phyloP scores from a whole-genome alignment of 2,329 filamentous ascomycete species.

The Colletotrichum musicola region DNA sequence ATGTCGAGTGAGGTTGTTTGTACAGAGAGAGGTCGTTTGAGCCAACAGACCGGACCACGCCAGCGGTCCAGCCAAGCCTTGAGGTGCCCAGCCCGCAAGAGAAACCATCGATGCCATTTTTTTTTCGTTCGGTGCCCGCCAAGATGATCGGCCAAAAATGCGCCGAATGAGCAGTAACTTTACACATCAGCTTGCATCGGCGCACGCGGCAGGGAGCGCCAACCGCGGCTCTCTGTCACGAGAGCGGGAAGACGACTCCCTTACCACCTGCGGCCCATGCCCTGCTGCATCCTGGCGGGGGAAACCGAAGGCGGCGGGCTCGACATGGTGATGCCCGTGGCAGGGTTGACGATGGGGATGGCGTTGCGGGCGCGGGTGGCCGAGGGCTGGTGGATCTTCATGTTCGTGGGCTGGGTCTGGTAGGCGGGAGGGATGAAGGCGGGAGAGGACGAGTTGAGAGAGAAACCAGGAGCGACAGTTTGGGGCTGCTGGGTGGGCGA shows the following conservation, averaged over 20 bases:
- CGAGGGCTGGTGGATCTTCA: conserved; percentile 92
- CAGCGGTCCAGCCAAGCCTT: conserved; percentile 43
- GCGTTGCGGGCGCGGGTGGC: conserved; percentile 92
- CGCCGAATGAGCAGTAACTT: conserved; percentile 53
- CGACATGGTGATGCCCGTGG: conserved; percentile 87
- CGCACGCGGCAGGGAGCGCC: conserved; percentile 52
- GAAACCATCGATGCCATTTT: conserved; percentile 58
- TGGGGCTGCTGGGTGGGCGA: conserved; percentile 92
- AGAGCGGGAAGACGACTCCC: conserved; percentile 48
- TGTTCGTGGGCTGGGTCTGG: conserved; percentile 72
- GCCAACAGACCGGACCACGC: conserved; percentile 46
- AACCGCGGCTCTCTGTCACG: conserved; percentile 47
- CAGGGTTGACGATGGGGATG: conserved; percentile 97
- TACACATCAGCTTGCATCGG: conserved; percentile 52
- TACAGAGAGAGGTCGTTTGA: conserved; percentile 53
- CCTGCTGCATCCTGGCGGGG: conserved; percentile 71
- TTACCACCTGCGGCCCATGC: conserved; percentile 68
- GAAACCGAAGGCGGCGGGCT: conserved; percentile 85
- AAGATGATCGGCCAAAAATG: conserved; percentile 56
- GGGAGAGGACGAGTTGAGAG: conserved; percentile 76
- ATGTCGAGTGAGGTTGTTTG: conserved; percentile 64
- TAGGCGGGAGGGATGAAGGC: conserved; percentile 75
- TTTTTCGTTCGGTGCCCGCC: conserved; percentile 60
- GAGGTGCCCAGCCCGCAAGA: conserved; percentile 55
- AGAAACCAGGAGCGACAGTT: conserved; percentile 82